phyloP scores from a whole-genome alignment of 495 filamentous ascomycete genomes.

The Parathielavia hyrcaniae region DNA sequence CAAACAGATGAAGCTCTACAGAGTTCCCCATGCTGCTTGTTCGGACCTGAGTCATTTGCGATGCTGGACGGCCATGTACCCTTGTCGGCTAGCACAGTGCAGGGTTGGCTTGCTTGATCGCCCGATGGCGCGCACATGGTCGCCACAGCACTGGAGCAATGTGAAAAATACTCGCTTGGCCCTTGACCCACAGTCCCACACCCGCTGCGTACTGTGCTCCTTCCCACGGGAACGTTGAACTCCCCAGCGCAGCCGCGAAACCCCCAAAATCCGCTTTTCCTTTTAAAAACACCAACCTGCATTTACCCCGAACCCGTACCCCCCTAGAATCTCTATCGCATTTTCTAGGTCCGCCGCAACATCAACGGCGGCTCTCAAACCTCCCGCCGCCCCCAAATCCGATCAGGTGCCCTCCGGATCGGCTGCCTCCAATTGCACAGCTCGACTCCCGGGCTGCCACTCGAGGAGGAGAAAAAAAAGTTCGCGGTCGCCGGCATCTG shows the following conservation, averaged over 20 bases:
- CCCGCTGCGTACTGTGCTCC: slow-evolving; percentile 16
- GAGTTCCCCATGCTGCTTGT: too few species aligned
- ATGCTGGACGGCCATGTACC: not conserved
- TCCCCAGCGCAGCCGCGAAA: slow-evolving; percentile 27
- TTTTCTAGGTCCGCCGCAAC: not conserved
- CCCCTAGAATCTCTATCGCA: slow-evolving; percentile 3
- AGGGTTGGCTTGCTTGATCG: not conserved
- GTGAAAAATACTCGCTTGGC: slow-evolving; percentile 2
- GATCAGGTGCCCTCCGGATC: not conserved
- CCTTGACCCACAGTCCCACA: slow-evolving; percentile 1
- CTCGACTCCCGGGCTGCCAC: not conserved
- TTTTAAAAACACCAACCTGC: slow-evolving; percentile 18
- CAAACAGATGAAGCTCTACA: too few species aligned
- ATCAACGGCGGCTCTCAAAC: not conserved
- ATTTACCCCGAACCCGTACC: slow-evolving; percentile 1
- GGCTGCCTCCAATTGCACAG: not conserved
- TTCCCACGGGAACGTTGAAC: slow-evolving; percentile 15
- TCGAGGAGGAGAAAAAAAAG: not conserved
- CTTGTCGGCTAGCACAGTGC: not conserved
- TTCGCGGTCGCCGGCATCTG: not conserved
- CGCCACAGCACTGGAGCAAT: slow-evolving; percentile 8
- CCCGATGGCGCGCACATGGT: not conserved
- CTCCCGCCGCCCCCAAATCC: not conserved
- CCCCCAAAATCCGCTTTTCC: slow-evolving; percentile 31
- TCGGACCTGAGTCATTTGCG: not conserved